Percentiles rank a stretch among this genome's conserved stretches.
Conservation (phyloP, 164 flowering plant species). For the Saururus chinensis region DNA sequence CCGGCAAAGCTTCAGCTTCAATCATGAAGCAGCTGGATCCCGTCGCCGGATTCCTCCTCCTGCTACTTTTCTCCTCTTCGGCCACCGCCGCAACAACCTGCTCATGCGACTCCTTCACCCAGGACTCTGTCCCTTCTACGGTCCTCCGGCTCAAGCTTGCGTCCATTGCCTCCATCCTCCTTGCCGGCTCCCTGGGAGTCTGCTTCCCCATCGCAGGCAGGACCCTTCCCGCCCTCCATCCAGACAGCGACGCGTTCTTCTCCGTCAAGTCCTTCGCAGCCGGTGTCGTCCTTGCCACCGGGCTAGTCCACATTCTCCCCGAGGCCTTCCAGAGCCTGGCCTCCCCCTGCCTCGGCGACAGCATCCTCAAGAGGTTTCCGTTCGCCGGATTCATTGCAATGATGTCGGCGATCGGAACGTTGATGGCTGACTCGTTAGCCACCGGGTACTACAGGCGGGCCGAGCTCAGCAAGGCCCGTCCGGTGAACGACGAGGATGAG, state of each 20-base stretch:
- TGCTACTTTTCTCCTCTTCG: not conserved
- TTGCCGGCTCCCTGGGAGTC: conserved; percentile 17
- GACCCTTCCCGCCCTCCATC: conserved; percentile 10
- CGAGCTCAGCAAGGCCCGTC: conserved; percentile 6
- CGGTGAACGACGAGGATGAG: conserved; percentile 1
- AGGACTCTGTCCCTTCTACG: conserved; percentile 4
- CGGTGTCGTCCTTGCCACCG: conserved; percentile 34
- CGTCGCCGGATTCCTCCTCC: not conserved
- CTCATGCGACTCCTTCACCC: not conserved
- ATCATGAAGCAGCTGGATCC: not conserved
- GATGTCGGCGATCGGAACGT: conserved; percentile 22
- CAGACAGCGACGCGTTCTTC: conserved; percentile 23
- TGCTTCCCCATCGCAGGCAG: conserved; percentile 19
- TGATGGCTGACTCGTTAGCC: conserved; percentile 25
- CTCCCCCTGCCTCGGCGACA: conserved; percentile 22
- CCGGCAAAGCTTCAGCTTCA: not conserved
- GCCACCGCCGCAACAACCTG: not conserved
- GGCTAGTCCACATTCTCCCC: conserved; percentile 33
- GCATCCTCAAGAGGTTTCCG: conserved; percentile 27
- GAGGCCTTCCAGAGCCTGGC: conserved; percentile 24
- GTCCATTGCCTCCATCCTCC: conserved; percentile 20
- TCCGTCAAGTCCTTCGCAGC: conserved; percentile 31
- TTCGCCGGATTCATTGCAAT: conserved; percentile 38
- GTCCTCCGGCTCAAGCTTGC: conserved; percentile 16
- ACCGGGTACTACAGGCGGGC: conserved; percentile 9